A percentile compares a stretch with the other conserved stretches of the same genome.
phyloP scores from a whole-genome alignment of 768 basidiomycete genomes.

The Podaxis sp. region DNA sequence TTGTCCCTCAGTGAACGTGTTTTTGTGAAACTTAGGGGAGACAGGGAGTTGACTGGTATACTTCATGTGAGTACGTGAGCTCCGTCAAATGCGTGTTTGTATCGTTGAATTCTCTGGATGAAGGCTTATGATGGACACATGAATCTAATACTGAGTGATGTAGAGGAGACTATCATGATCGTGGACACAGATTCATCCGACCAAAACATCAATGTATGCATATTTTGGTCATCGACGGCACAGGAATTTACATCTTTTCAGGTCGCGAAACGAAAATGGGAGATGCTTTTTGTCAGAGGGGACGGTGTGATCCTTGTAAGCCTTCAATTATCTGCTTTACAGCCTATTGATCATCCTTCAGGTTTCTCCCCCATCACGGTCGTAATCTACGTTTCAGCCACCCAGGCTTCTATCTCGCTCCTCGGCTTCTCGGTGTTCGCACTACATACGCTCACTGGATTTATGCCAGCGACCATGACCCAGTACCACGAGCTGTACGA shows the following conservation, averaged over 20 bases:
- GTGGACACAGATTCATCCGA: slow-evolving; percentile 78
- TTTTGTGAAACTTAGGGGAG: slow-evolving; percentile 95
- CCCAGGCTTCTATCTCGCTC: not conserved
- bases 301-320: slow-evolving; percentile 94
- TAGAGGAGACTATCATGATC: slow-evolving; percentile 95
- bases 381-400: slow-evolving; percentile 31
- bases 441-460: not conserved
- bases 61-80: slow-evolving; percentile 68
- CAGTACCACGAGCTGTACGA: not conserved
- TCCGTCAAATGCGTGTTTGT: slow-evolving; percentile 10
- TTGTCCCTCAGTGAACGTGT: slow-evolving; percentile 97
- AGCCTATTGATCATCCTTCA: slow-evolving; percentile 25
- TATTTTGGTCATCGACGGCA: slow-evolving; percentile 38
- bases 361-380: slow-evolving; percentile 82
- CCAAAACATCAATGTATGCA: slow-evolving; percentile 58
- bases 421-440: not conserved
- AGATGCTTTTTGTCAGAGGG: slow-evolving; percentile 97
- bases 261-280: slow-evolving; percentile 92
- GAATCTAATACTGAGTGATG: slow-evolving; percentile 97
- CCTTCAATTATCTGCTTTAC: slow-evolving; percentile 11
- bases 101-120: slow-evolving; percentile 15
- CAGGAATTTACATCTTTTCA: slow-evolving; percentile 26
- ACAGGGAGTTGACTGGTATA: slow-evolving; percentile 87
- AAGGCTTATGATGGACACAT: slow-evolving; percentile 99
- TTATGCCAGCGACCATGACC: not conserved